These are phyloP conservation scores for Saturnispora hagleri DNA, from an alignment of 805 yeast species.

Conservation along the genomic window DNA sequence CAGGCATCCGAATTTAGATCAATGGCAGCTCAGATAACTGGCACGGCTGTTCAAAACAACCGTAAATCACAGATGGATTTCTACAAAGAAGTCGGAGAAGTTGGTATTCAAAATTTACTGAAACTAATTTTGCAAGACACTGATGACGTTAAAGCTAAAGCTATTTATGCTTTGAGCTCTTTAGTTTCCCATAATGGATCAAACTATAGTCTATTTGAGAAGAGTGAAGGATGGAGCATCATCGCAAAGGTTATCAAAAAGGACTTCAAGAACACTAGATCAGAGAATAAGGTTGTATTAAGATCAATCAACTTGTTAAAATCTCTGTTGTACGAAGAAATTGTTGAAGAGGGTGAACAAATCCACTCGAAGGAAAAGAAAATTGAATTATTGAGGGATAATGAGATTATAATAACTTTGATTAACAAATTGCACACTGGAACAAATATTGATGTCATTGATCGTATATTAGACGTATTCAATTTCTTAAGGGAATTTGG, in stretches of 20 bases:
- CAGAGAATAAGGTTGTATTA: conserved; percentile 10
- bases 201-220: conserved; percentile 48
- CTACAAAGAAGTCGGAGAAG: conserved; percentile 33
- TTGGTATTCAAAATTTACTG: conserved; percentile 40
- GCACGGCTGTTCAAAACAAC: conserved; percentile 91
- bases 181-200: conserved; percentile 57
- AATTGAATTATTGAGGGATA: conserved; percentile 30
- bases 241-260: conserved; percentile 25
- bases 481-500: conserved; percentile 35
- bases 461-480: conserved; percentile 46
- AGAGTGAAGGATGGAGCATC: conserved; percentile 53
- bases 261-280: conserved; percentile 6
- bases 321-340: conserved; percentile 49
- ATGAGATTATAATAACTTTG: conserved; percentile 29
- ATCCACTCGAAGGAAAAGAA: conserved; percentile 13
- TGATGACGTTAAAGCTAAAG: conserved; percentile 42
- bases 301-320: conserved; percentile 16
- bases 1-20: conserved; percentile 33
- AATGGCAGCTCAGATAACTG: conserved; percentile 46
- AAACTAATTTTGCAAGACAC: conserved; percentile 19
- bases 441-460: conserved; percentile 40
- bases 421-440: conserved; percentile 26
- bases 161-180: conserved; percentile 70
- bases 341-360: conserved; percentile 25
- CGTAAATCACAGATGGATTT: conserved; percentile 63